Base-by-base conservation (phyloP, 176 grass and related monocot genomes). In the Cenchrus purpureus region DNA sequence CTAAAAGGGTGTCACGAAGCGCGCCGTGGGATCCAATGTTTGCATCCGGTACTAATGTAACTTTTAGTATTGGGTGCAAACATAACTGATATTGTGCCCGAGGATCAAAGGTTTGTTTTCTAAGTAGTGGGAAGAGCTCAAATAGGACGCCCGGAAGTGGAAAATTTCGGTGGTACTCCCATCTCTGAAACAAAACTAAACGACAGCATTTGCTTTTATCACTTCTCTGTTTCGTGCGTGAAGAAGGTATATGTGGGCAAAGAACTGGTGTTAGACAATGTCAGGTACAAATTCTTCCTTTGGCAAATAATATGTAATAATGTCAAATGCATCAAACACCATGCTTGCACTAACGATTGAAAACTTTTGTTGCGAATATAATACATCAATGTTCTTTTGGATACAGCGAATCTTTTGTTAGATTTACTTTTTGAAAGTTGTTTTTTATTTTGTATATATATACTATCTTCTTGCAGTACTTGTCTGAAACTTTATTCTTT, bases 401-500 rank as follows among this genome's bases (percentile, higher is more conserved):
- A 79, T 49, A 64, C 4, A 4, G 25, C 8, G 45, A 50, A 66
- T 79, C 45, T 34, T 34, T 79, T 14, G 12, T 9, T 68, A 69
- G 62, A 85, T 85, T 59, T 85, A 16, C 14, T 10, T 40, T 40
- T 65, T 3, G 7, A 22, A 22, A 70, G 7, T 44, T 5, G 12
- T 69, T 77, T n/a, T 11, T 22, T 25, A 25, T 25, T 69, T 32
- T 46, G 42, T 48, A 16, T 45, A 76, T 45, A 44, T 4, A 32
- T 32, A 32, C 31, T 49, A 49, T 16, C n/a, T 48, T 56, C 10
- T 60, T 60, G 74, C 74, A 22, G 16, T 45, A 69, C 65, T 54
- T 70, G 5, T 19, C 20, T 14, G 20, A 85, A 78, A 25, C 29
- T 40, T 78, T 78, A 51, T 85, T 85, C 63, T 22, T 61, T 61